phyloP scores from a whole-genome alignment of 2,329 filamentous ascomycete species.

The Malbranchea zuffiana region DNA sequence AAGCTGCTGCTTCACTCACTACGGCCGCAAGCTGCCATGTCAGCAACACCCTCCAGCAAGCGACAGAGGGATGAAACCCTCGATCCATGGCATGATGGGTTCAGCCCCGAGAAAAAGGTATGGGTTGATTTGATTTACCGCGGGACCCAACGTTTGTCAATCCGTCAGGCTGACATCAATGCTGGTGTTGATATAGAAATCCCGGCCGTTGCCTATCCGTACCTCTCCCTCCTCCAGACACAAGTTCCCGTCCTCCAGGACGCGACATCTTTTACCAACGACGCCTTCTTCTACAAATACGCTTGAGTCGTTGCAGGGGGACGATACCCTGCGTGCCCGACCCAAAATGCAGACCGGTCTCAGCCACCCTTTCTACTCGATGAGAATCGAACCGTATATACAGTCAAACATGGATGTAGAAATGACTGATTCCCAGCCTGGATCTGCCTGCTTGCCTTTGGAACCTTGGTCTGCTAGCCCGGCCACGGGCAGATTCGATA shows the following conservation, averaged over 20 bases:
- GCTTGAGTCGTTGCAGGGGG: no score
- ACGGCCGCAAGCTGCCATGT: no score
- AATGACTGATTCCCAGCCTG: slow-evolving; percentile 17
- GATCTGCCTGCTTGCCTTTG: slow-evolving; percentile 13
- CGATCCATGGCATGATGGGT: background rate
- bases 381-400: slow-evolving; percentile 6
- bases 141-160: background rate
- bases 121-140: background rate
- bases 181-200: slow-evolving; percentile 20
- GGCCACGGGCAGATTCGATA: slow-evolving; percentile 14
- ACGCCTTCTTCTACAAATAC: no score
- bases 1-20: no score
- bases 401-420: slow-evolving; percentile 25
- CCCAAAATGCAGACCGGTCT: background rate
- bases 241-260: slow-evolving; percentile 15
- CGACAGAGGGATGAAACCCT: slow-evolving; percentile 1
- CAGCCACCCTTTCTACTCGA: slow-evolving; percentile 7
- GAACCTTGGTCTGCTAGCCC: slow-evolving; percentile 17
- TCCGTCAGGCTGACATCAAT: background rate
- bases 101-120: slow-evolving; percentile 8
- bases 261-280: slow-evolving; percentile 13
- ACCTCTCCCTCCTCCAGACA: slow-evolving; percentile 19
- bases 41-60: slow-evolving; percentile 3
- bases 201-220: slow-evolving; percentile 24
- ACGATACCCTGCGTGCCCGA: slow-evolving; percentile 20